A percentile compares a stretch with the other conserved stretches of the same genome.
Conservation (phyloP, 2,329 filamentous ascomycete species). For the Stachybotrys chartarum region DNA sequence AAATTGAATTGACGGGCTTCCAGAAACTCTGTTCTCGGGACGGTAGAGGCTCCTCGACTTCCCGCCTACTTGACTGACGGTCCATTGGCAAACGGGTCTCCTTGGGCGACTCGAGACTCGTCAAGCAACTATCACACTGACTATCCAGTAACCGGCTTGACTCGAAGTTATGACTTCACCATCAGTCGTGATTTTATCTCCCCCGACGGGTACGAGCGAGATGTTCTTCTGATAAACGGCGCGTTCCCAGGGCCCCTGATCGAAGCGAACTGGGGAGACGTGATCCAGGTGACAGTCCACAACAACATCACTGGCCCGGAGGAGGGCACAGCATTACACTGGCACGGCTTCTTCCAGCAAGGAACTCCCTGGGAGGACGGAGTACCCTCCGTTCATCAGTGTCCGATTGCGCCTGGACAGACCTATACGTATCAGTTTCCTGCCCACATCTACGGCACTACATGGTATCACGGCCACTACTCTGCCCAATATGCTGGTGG, state of each 20-base stretch:
- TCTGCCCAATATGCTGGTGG: conserved; percentile 54
- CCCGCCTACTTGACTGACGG: conserved; percentile 40
- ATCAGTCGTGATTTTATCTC: conserved; percentile 41
- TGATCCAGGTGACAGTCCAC: conserved; percentile 56
- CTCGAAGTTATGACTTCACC: conserved; percentile 47
- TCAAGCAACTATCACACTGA: conserved; percentile 43
- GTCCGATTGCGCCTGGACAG: conserved; percentile 57
- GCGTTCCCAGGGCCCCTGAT: conserved; percentile 62
- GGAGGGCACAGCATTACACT: conserved; percentile 45
- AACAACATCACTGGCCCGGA: conserved; percentile 53
- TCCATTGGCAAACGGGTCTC: conserved; percentile 39
- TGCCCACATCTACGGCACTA: conserved; percentile 46
- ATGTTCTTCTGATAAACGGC: conserved; percentile 55
- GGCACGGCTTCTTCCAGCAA: conserved; percentile 46
- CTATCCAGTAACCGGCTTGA: conserved; percentile 45
- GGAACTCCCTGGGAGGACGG: conserved; percentile 46
- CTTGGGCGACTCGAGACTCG: conserved; percentile 41
- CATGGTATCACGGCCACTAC: conserved; percentile 57
- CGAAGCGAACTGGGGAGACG: conserved; percentile 56
- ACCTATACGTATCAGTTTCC: conserved; percentile 45
- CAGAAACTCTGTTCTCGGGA: conserved; percentile 29
- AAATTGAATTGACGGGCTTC: conserved; percentile 1
- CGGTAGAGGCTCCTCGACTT: conserved; percentile 26
- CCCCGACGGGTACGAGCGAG: conserved; percentile 48
- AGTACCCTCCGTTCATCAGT: conserved; percentile 49